Conservation (phyloP, 2,329 filamentous ascomycete genomes). For the Stachybotrys chartarum region DNA sequence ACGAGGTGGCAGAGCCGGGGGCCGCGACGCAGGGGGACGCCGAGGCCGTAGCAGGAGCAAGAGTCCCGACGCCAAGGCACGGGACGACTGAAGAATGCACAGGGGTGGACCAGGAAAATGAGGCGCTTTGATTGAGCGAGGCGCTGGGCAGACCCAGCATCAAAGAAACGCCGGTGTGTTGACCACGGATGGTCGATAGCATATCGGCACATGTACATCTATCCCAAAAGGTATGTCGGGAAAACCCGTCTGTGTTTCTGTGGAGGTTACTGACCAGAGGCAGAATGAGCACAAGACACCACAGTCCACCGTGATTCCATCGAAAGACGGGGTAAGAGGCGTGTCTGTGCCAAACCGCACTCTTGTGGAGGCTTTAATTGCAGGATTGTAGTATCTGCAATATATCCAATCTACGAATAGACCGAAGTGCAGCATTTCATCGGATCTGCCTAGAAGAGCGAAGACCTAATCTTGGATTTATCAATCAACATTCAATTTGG, state of each 20-base stretch:
- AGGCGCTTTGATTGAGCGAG: too few relatives aligned
- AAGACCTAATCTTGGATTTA: too few relatives aligned
- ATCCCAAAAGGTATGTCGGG: constrained; percentile 16
- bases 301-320: not conserved
- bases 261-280: constrained; percentile 1
- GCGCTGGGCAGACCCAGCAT: too few relatives aligned
- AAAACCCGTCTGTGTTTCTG: not conserved
- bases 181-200: constrained; percentile 6
- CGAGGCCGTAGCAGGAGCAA: constrained; percentile 42
- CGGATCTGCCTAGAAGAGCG: too few relatives aligned
- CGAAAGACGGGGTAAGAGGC: not conserved
- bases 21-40: constrained; percentile 23
- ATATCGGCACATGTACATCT: constrained; percentile 19
- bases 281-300: constrained; percentile 1
- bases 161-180: constrained; percentile 14
- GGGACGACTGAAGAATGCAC: not conserved
- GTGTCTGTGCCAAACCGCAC: too few relatives aligned
- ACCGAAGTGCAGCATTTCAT: too few relatives aligned
- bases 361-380: too few relatives aligned
- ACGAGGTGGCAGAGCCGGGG: constrained; percentile 27
- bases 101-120: too few relatives aligned
- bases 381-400: too few relatives aligned
- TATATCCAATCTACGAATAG: too few relatives aligned
- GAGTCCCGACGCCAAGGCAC: constrained; percentile 34
- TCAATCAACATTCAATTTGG: too few relatives aligned